Percentiles rank a stretch among this genome's conserved stretches.
These are phyloP conservation scores for Lasiosphaeria hispida DNA, from an alignment of 495 filamentous ascomycete species.

Conservation along the genomic window DNA sequence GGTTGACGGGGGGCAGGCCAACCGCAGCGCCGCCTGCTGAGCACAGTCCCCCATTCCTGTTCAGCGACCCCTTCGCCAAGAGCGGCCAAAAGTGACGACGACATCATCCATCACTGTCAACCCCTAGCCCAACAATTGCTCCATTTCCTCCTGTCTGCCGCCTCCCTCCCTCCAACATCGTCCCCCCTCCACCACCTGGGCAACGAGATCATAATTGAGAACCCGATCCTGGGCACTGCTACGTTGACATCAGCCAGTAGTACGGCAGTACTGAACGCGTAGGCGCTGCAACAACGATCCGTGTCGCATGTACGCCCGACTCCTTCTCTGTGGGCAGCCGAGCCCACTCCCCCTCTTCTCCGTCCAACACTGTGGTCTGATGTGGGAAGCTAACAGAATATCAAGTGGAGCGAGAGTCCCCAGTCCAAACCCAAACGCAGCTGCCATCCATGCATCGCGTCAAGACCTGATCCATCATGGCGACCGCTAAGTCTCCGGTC, in stretches of 20 bases:
- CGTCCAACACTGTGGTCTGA: not conserved
- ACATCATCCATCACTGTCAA: conserved; percentile 2
- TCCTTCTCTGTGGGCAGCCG: not conserved
- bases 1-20: too few relatives aligned
- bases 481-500: conserved; percentile 22
- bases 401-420: not conserved
- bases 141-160: not conserved
- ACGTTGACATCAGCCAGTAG: too few relatives aligned
- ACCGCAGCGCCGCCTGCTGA: too few relatives aligned
- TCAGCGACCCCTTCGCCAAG: conserved; percentile 8
- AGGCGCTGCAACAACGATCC: not conserved
- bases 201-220: not conserved
- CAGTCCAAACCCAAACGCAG: conserved; percentile 5
- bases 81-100: conserved; percentile 3
- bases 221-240: too few relatives aligned
- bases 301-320: conserved; percentile 11
- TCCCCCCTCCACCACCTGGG: not conserved
- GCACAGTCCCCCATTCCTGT: not conserved
- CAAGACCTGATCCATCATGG: conserved; percentile 19
- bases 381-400: conserved; percentile 6
- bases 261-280: too few relatives aligned
- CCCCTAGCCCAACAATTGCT: not conserved
- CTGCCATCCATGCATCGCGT: conserved; percentile 13
- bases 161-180: not conserved
- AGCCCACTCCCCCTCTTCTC: not conserved